Evolutionary conservation across 1,139 yeast genomes (phyloP).

Genomic region (Protomyces arabidopsidicola): DNA sequence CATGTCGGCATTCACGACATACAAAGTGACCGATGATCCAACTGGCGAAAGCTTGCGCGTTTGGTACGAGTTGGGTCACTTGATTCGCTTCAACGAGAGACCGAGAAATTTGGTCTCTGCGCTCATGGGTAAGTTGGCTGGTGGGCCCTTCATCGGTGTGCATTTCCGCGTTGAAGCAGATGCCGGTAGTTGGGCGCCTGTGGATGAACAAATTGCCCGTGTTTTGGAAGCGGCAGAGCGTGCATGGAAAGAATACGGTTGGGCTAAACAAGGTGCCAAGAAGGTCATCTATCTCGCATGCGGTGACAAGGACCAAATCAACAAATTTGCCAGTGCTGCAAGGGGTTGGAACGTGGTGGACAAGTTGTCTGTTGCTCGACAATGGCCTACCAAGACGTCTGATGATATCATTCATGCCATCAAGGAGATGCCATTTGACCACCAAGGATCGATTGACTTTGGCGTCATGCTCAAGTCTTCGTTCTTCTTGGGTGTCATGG

Average conservation of each 20-base stretch:
- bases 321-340: conserved; percentile 1
- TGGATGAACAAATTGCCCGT: neutral
- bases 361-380: conserved; percentile 1
- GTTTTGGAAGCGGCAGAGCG: neutral
- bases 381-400: neutral
- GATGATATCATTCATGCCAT: neutral
- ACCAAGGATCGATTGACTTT: conserved; percentile 8
- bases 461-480: conserved; percentile 7
- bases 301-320: conserved; percentile 7
- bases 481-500: conserved; percentile 7
- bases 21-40: conserved; percentile 2
- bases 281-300: conserved; percentile 7
- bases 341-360: conserved; percentile 9
- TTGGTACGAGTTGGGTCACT: conserved; percentile 3
- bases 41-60: neutral
- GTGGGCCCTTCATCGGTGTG: conserved; percentile 1
- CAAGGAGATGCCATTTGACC: conserved; percentile 2
- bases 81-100: conserved; percentile 1
- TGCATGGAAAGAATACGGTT: conserved; percentile 2
- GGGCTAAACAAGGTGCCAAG: neutral
- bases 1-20: neutral
- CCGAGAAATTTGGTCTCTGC: neutral
- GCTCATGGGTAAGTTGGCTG: neutral
- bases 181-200: neutral
- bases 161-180: conserved; percentile 7